Conservation (phyloP, 495 filamentous ascomycete genomes). For the Podospora appendiculata region DNA sequence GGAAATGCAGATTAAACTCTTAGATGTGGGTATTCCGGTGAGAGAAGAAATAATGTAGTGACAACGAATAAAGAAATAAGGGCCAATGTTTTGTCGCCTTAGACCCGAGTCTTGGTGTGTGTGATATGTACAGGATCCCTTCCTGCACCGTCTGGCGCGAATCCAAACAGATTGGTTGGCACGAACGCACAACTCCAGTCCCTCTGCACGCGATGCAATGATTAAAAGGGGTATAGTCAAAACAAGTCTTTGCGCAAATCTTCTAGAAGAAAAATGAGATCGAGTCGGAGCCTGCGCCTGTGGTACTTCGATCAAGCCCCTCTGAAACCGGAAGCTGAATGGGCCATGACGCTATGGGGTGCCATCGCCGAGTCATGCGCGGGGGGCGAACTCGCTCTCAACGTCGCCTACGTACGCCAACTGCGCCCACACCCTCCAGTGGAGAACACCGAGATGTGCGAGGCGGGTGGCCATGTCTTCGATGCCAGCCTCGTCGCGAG, state of each 20-base stretch:
- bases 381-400: constrained; percentile 9
- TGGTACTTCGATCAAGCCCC: neutral
- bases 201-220: neutral
- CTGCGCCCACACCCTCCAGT: constrained; percentile 82
- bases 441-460: constrained; percentile 70
- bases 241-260: neutral
- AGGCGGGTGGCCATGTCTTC: constrained; percentile 65
- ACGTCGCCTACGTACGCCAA: constrained; percentile 48
- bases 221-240: neutral
- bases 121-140: too few species aligned
- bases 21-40: neutral
- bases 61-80: neutral
- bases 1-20: neutral
- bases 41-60: neutral
- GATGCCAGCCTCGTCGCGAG: constrained; percentile 44
- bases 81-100: neutral
- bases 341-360: neutral
- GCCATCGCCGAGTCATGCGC: constrained; percentile 2
- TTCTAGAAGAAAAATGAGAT: neutral
- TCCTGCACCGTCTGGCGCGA: neutral
- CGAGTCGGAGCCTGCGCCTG: neutral
- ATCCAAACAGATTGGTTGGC: neutral
- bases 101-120: too few species aligned
- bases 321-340: neutral
- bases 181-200: neutral